phyloP scores from a whole-genome alignment of 768 basidiomycete species.

The Tricholoma terreum region DNA sequence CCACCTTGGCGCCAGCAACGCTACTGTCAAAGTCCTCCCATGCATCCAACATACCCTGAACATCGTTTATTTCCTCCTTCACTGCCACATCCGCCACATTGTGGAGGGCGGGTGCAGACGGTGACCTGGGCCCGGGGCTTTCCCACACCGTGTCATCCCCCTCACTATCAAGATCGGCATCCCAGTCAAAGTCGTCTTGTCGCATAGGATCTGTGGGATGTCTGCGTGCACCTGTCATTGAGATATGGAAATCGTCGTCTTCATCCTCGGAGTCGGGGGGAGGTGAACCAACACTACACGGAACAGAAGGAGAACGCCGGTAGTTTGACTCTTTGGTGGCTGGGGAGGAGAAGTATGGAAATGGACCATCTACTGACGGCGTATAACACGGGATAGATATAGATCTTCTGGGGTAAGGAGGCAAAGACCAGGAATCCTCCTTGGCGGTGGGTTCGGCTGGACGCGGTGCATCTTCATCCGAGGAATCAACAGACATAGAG shows the following conservation, averaged over 20 bases:
- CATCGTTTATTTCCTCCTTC: constrained; percentile 61
- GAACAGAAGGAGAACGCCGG: constrained; percentile 58
- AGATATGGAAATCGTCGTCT: constrained; percentile 45
- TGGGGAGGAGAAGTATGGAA: constrained; percentile 27
- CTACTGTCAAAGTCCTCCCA: constrained; percentile 63
- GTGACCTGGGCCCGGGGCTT: constrained; percentile 61
- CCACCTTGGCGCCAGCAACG: constrained; percentile 40
- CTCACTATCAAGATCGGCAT: constrained; percentile 50
- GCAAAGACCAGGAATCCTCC: constrained; percentile 48
- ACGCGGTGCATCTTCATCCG: constrained; percentile 31
- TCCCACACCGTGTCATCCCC: constrained; percentile 63
- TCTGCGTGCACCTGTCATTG: constrained; percentile 39
- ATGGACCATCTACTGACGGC: constrained; percentile 39
- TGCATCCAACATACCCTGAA: constrained; percentile 62
- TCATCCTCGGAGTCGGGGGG: constrained; percentile 74
- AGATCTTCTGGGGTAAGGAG: constrained; percentile 55
- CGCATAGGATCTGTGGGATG: constrained; percentile 25
- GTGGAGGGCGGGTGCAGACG: constrained; percentile 46
- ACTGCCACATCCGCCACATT: constrained; percentile 34
- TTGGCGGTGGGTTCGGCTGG: constrained; percentile 21
- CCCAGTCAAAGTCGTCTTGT: constrained; percentile 40
- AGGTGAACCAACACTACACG: constrained; percentile 57
- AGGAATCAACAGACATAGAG: constrained; percentile 43
- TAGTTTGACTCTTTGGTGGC: constrained; percentile 23
- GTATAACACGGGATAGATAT: constrained; percentile 57